Base-by-base conservation (phyloP, 495 filamentous ascomycete genomes). In the Margaritispora aquatica region DNA sequence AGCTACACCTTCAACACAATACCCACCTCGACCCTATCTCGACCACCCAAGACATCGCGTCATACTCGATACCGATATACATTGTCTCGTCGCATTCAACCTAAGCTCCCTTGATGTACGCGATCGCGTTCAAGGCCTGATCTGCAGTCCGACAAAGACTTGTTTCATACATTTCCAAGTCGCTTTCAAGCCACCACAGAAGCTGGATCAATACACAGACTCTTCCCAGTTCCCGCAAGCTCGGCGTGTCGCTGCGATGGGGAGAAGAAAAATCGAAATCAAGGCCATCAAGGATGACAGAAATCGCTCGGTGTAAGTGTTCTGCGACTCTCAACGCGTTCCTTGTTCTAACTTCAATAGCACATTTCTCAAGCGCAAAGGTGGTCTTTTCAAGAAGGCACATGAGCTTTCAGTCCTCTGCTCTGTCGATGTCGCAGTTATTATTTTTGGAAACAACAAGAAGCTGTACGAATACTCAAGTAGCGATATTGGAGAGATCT, bases 261-360 rank as follows among this genome's bases (percentile, higher is more conserved):
- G 83, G 64, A 76, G 83, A 66, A 81, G 83, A 78, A 86, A 86
- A 86, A 98, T 98, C 72, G 94, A 97, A 77, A 98, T 98, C 81
- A 97, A 97, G 78, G 89, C 95, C 56, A 98, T 98, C 80, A 96
- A 96, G 77, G 94, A 98, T 84, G 94, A 98, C 72, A 84, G 94
- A 69, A 98, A 98, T 70, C 91, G 94, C 70, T 97, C 93, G 63
- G 94, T 96, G 93, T 97, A 89, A 78, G 92, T 26, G 24, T 55
- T n/a, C 49, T 29, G 44, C 15, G 21, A 51, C 1, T 22, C 20
- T 41, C 46, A 21, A 47, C 38, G 8, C 46, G 23, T 34, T 49
- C 13, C 23, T 24, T 15, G 19, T n/a, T 36, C 57, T 61, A 49
- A 59, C 41, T 44, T 20, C 51, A 55, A 55, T 69, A 97, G 95